Evolutionary conservation across 768 basidiomycete genomes (phyloP).

Genomic region (Russula dissimulans): DNA sequence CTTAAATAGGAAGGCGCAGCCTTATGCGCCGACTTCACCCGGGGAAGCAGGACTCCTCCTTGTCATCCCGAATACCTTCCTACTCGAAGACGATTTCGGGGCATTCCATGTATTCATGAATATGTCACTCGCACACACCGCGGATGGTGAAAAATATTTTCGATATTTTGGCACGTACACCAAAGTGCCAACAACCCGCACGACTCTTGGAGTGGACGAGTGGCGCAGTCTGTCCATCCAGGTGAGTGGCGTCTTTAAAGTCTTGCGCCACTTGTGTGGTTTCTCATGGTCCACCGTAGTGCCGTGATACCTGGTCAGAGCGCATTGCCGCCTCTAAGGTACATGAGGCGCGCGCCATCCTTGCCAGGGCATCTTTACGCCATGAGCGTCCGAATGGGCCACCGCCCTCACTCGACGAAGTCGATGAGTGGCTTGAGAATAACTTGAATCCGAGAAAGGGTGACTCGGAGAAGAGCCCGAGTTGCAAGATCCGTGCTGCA

Average conservation of each 20-base stretch:
- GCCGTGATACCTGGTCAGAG: not conserved
- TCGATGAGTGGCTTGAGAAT: not conserved
- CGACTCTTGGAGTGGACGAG: not conserved
- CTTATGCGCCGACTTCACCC: not conserved
- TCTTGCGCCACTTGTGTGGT: not conserved
- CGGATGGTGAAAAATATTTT: accelerated
- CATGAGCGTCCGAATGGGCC: not conserved
- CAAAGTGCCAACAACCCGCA: not conserved
- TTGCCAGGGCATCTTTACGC: not conserved
- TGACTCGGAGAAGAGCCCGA: too few species aligned
- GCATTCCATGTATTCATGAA: not conserved
- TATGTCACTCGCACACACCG: not conserved
- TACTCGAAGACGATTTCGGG: not conserved
- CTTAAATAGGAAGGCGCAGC: not conserved
- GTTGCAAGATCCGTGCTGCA: not conserved
- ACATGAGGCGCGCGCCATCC: not conserved
- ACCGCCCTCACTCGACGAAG: not conserved
- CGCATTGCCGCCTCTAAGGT: not conserved
- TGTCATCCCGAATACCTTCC: not conserved
- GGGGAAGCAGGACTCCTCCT: not conserved
- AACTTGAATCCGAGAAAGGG: too few species aligned
- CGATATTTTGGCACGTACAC: not conserved
- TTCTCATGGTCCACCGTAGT: not conserved
- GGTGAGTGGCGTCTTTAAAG: not conserved
- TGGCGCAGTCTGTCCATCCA: not conserved